Percentiles rank a stretch among this genome's conserved stretches.
These are phyloP conservation scores for Solanum boliviense DNA, from an alignment of 257 asterid species.

Conservation along the genomic window DNA sequence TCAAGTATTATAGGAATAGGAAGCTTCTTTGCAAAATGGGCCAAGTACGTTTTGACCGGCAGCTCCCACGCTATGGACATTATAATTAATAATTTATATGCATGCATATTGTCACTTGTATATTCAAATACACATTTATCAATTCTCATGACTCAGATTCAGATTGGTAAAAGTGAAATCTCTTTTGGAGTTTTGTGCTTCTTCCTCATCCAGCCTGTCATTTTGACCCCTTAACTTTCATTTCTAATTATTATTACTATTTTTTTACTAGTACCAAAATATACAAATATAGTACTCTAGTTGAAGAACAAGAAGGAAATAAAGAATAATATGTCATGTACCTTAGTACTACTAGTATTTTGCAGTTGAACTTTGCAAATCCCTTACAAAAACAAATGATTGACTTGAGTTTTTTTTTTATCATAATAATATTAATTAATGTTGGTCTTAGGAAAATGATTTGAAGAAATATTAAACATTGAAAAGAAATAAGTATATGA, in stretches of 20 bases:
- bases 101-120: neutral
- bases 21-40: neutral
- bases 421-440: no score
- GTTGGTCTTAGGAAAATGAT: neutral
- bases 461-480: no score
- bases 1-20: neutral
- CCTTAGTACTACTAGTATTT: neutral
- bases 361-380: neutral
- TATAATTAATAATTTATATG: neutral
- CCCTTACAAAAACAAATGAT: neutral
- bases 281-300: neutral
- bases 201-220: neutral
- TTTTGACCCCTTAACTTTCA: neutral
- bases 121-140: neutral
- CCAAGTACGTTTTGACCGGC: neutral
- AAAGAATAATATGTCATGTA: neutral
- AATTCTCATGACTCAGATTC: neutral
- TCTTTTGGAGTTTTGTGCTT: neutral
- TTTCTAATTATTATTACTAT: neutral
- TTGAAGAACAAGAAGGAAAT: neutral
- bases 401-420: neutral
- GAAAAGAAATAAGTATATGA: no score
- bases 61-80: neutral
- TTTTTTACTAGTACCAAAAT: neutral
- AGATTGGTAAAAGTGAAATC: neutral